Conservation (phyloP, 441 rosid species). For the Pelargonium australe region DNA sequence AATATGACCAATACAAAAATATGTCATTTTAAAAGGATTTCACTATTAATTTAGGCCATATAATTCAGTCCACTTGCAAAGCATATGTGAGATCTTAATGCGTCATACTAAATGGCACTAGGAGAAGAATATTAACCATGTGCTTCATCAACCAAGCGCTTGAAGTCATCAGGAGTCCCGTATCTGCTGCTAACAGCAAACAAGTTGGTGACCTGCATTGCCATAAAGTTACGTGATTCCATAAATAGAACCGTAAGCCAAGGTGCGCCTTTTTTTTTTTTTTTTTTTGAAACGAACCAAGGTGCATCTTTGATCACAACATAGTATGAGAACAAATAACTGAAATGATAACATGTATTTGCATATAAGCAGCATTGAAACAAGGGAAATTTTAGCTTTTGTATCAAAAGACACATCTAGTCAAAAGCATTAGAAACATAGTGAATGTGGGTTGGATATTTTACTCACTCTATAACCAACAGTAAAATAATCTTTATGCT, state of each 20-base stretch:
- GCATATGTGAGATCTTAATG: conserved; percentile 12
- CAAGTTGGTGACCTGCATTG: conserved; percentile 76
- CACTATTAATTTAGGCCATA: conserved; percentile 7
- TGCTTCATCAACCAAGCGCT: conserved; percentile 86
- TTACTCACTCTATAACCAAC: conserved; percentile 85
- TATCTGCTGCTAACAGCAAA: conserved; percentile 88
- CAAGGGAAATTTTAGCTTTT: neutral
- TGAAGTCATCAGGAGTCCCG: conserved; percentile 97
- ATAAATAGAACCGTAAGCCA: conserved; percentile 10
- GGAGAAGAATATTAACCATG: conserved; percentile 52
- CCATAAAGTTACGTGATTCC: conserved; percentile 20
- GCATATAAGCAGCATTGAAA: neutral
- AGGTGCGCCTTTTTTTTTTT: neutral
- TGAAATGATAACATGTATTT: conserved; percentile 2
- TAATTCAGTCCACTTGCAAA: conserved; percentile 8
- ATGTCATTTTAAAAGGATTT: neutral
- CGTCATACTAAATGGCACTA: conserved; percentile 10
- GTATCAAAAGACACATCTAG: neutral
- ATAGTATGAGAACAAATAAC: neutral
- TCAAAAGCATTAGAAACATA: neutral
- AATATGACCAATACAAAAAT: neutral
- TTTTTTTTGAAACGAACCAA: neutral
- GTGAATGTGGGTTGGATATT: conserved; percentile 6
- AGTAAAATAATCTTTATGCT: conserved; percentile 91
- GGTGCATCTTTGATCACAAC: neutral